Evolutionary conservation across 2,329 filamentous ascomycete species (phyloP), one percentile per base, ranked within the genome.

Genomic region (Ophiocordyceps sinensis): DNA sequence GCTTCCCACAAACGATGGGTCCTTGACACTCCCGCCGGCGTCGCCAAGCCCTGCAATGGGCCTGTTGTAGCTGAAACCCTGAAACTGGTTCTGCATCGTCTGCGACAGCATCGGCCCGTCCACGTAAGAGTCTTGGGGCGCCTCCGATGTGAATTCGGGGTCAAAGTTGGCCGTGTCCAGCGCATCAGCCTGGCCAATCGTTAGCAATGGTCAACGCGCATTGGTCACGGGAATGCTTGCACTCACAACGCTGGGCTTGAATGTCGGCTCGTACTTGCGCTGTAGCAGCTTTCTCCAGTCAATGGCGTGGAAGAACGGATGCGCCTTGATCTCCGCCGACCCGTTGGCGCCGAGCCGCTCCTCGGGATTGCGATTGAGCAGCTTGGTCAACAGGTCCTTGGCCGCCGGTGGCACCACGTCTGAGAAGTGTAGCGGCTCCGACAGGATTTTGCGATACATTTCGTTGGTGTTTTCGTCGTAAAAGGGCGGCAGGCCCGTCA

Each of bases 401-500:
- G 91, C 91, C 34, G 89, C 87, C 1, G 85, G 83, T 11, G 91
- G 91, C 28, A 96, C 89, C 28, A 95, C 79, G 51, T 96, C 89
- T 14, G 89, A 88, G 72, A 96, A 96, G 59, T 94, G 87, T 38
- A 98, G 71, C 21, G 91, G 89, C 62, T 96, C 91, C 44, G 88
- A 89, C 38, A 96, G 70, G 55, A 98, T 98, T 75, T 98, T 98
- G 60, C 88, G 83, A 63, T 98, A 96, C 91, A 94, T 96, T 64
- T 96, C 89, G 63, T 96, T 96, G 45, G 87, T 95, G 65, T 95
- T 95, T 64, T 98, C 91, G 54, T 96, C 89, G 64, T 98, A 98
- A 66, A 96, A 98, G 0, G 91, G 91, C 29, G 91, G 91, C 37
- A 96, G 71, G 42, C 91, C 91, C 43, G 91, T 96, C 71, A 96